These are phyloP conservation scores for Pleurotus giganteus DNA, from an alignment of 768 basidiomycete species.

Conservation along the genomic window DNA sequence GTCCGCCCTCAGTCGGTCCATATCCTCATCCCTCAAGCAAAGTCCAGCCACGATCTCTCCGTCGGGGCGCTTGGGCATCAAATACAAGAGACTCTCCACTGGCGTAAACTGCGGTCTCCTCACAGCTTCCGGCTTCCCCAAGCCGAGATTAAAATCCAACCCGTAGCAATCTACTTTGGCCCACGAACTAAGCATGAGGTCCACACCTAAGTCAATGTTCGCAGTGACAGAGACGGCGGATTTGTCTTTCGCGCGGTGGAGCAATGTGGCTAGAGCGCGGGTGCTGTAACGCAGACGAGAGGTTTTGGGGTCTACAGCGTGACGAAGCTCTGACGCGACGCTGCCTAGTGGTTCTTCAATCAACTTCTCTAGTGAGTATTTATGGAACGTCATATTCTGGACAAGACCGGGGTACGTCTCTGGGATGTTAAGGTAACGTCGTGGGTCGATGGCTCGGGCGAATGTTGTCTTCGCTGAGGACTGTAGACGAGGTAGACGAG, in stretches of 20 bases:
- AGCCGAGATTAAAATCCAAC: constrained; percentile 22
- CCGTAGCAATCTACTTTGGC: constrained; percentile 20
- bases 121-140: constrained; percentile 23
- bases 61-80: constrained; percentile 20
- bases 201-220: constrained; percentile 14
- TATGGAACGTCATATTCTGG: constrained; percentile 24
- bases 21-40: constrained; percentile 26
- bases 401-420: constrained; percentile 21
- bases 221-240: constrained; percentile 15
- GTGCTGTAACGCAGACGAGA: constrained; percentile 17
- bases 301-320: constrained; percentile 18
- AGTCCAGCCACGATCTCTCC: constrained; percentile 20
- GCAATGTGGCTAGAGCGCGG: constrained; percentile 20
- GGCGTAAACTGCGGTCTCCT: constrained; percentile 23
- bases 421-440: constrained; percentile 21
- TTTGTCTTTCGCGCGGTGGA: constrained; percentile 16
- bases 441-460: constrained; percentile 24
- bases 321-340: constrained; percentile 22
- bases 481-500: constrained; percentile 20
- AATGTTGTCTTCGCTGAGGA: constrained; percentile 14
- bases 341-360: constrained; percentile 17
- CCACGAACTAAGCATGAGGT: constrained; percentile 28
- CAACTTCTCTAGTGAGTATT: constrained; percentile 13
- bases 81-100: constrained; percentile 24
- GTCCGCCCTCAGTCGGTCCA: constrained; percentile 21